phyloP scores from a whole-genome alignment of 2,329 filamentous ascomycete genomes.

The Cercospora sp. region DNA sequence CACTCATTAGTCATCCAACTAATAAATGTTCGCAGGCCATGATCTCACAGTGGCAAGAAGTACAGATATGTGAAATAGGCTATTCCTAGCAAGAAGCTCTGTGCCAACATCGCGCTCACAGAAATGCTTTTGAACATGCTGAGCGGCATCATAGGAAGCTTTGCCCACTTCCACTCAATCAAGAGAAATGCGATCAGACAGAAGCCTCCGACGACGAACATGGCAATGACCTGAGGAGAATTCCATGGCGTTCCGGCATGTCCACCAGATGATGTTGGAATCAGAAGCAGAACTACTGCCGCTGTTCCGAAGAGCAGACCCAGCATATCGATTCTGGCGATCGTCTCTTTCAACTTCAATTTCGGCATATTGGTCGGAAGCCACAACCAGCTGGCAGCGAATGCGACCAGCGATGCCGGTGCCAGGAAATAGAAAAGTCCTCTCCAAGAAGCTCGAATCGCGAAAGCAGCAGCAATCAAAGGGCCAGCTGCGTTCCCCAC shows the following conservation, averaged over 20 bases:
- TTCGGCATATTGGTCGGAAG: background rate
- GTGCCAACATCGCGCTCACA: slow-evolving; percentile 45
- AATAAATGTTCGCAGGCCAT: too few relatives aligned
- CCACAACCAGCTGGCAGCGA: background rate
- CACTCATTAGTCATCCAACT: background rate
- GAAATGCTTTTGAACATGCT: slow-evolving; percentile 58
- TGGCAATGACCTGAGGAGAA: background rate
- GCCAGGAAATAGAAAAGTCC: background rate
- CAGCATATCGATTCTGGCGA: background rate
- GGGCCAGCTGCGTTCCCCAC: too few relatives aligned
- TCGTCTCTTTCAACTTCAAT: background rate
- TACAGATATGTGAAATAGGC: background rate
- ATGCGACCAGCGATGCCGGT: background rate
- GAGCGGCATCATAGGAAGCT: slow-evolving; percentile 60
- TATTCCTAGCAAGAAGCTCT: background rate
- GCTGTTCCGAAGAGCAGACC: background rate
- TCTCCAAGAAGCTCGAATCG: too few relatives aligned
- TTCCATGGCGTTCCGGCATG: background rate
- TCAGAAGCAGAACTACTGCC: background rate
- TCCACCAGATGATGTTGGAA: background rate
- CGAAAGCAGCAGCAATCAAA: too few relatives aligned
- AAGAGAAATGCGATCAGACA: slow-evolving; percentile 48
- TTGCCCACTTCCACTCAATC: slow-evolving; percentile 57
- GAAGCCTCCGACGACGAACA: background rate
- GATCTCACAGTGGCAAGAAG: background rate